phyloP scores from a whole-genome alignment of 805 yeast species.

The Debaryomyces castellii region DNA sequence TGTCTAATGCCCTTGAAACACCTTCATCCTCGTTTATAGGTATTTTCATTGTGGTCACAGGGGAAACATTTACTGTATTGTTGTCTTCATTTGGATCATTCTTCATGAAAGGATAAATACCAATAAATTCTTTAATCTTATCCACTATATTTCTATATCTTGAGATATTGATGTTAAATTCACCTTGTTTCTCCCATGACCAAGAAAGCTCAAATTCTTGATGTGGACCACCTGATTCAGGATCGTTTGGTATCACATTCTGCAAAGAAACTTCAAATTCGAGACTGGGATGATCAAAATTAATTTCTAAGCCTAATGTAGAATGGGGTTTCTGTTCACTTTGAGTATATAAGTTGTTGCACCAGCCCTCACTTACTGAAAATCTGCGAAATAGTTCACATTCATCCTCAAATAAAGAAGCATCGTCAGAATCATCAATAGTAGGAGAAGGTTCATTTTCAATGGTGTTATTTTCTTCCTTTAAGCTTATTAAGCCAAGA shows the following conservation, averaged over 20 bases:
- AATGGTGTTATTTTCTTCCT: not conserved
- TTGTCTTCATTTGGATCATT: not conserved
- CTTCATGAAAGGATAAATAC: not conserved
- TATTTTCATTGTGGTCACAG: constrained; percentile 6
- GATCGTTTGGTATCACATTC: not conserved
- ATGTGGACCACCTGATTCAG: not conserved
- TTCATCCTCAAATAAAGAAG: not conserved
- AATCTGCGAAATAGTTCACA: not conserved
- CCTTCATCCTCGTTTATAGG: constrained; percentile 6
- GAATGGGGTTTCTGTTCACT: not conserved
- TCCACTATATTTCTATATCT: not conserved
- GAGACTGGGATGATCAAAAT: constrained; percentile 6
- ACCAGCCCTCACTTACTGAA: not conserved
- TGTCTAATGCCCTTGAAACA: constrained; percentile 3
- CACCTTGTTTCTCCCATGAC: not conserved
- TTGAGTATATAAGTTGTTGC: not conserved
- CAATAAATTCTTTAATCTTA: not conserved
- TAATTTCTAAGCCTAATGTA: not conserved
- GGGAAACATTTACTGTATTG: not conserved
- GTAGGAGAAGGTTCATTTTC: not conserved
- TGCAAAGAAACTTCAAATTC: constrained; percentile 4
- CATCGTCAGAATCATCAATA: not conserved
- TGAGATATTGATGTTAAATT: not conserved
- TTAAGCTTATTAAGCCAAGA: not conserved
- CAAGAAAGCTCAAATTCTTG: no score